A percentile compares a stretch with the other conserved stretches of the same genome.
phyloP scores from a whole-genome alignment of 352 stramenopile genomes.

The Phytophthora meadii region DNA sequence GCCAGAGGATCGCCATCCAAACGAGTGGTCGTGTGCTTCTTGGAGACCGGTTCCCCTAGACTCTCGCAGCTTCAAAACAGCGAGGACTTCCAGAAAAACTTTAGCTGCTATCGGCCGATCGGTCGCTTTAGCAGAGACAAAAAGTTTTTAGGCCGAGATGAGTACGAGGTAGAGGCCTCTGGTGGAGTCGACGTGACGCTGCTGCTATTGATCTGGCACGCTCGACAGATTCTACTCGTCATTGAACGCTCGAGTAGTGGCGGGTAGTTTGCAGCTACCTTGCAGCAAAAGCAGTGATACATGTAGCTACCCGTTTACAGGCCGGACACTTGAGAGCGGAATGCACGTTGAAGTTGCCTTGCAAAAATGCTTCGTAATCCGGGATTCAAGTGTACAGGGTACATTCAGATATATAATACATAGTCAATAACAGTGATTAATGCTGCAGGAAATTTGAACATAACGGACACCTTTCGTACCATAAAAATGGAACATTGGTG shows the following conservation, averaged over 20 bases:
- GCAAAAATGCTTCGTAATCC: too few relatives aligned
- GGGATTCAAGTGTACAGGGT: too few relatives aligned
- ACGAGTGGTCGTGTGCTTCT: conserved; percentile 1
- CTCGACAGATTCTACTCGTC: conserved; percentile 1
- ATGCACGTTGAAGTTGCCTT: too few relatives aligned
- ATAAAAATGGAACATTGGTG: too few relatives aligned
- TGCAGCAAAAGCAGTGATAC: too few relatives aligned
- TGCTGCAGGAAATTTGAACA: too few relatives aligned
- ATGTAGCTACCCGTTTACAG: too few relatives aligned
- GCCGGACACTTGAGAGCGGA: too few relatives aligned
- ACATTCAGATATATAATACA: too few relatives aligned
- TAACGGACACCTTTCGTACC: too few relatives aligned
- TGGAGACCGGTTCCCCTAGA: neutral
- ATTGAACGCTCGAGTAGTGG: neutral
- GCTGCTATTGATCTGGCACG: conserved; percentile 1
- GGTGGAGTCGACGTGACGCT: neutral
- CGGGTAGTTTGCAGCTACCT: too few relatives aligned
- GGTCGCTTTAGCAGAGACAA: conserved; percentile 2
- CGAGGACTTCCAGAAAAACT: neutral
- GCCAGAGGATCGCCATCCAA: neutral
- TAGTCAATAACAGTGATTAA: too few relatives aligned
- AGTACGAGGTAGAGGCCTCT: conserved; percentile 1
- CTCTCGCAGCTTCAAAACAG: conserved; percentile 5
- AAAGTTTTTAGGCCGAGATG: neutral
- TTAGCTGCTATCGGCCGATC: neutral